Evolutionary conservation across 208 protist species (phyloP), one percentile per base, ranked within the genome.

Genomic region (Trypanosoma avium): DNA sequence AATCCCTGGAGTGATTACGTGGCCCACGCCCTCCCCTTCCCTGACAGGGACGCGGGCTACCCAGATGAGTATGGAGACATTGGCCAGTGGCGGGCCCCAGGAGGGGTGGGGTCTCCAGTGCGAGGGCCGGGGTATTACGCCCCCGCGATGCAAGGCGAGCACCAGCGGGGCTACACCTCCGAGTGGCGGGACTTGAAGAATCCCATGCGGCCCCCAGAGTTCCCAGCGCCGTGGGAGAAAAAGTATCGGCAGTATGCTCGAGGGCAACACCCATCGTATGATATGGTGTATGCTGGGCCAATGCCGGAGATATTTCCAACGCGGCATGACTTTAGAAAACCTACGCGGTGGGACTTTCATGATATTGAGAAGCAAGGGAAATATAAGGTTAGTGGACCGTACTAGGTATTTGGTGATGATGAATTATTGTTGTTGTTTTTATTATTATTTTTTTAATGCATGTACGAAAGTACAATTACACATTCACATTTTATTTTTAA

Each of bases 231-330:
- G 76, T 96, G 86, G 87, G 87, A 96, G 60, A 73, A 85, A 42
- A 93, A 94, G 82, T 96, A 96, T 74, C 82, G 81, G 64, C 86
- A 96, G 69, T 96, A 96, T 70, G 85, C 86, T 15, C 84, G 90
- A 19, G 90, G 90, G 4, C 86, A 93, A 77, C 90, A 96, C 61
- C 90, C 90, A 52, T 92, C 83, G 42, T 96, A 96, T 71, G 90
- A 96, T 62, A 94, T 94, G 86, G 79, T 85, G 60, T 96, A 96
- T 61, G 90, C 90, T 5, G 90, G 90, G 1, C 90, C 90, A 22
- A 93, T 94, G 85, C 90, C 90, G 24, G 85, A 93, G 82, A 96
- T 96, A 77, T 96, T 96, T 61, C 90, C 90, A 3, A 85, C 70
- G 13, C 82, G 86, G 22, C 77, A 82, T 62, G 75, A 96, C 77